Evolutionary conservation across 805 yeast species (phyloP), one percentile per base, ranked within the genome.

Genomic region (Alloascoidea hylecoeti): DNA sequence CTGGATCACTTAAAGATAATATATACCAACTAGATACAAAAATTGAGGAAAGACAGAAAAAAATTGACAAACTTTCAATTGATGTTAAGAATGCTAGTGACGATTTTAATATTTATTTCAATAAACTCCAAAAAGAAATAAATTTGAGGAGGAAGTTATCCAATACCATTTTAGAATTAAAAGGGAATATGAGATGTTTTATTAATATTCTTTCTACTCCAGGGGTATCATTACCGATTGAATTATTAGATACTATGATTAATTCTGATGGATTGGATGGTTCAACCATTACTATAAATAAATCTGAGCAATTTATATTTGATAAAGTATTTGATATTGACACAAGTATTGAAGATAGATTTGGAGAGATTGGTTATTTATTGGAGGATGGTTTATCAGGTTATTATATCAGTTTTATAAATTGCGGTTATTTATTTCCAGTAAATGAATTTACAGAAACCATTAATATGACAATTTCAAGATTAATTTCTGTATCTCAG

Each of bases 121-220:
- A n/a, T 9, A 23, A 23, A n/a, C 13, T 23, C 30, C 30, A 23
- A n/a, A 23, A 23, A 23, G 30, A 23, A n/a, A 23, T 9, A 23
- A 23, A 23, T n/a, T 23, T 23, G 30, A 33, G 35, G 35, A 14
- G 35, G 35, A 33, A 33, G 16, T 14, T 33, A 33, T 15, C 18
- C 9, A 33, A 33, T 12, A 33, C 35, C 13, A 33, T 14, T 12
- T 9, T 14, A 14, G 18, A 33, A 12, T n/a, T 14, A 33, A 33
- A 14, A 14, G 35, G 35, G 18, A 33, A 33, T n/a, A 23, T 9
- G n/a, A 9, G 30, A 23, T 23, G 30, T 23, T 23, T 23, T 23
- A 23, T 23, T 9, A 23, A 23, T 23, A n/a, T 23, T 23, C n/a
- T 23, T 9, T n/a, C 30, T 9, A n/a, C 30, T 23, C 30, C n/a